Evolutionary conservation across 2,329 filamentous ascomycete genomes (phyloP), one percentile per base, ranked within the genome.

Genomic region (Sordariomycetes sp.): DNA sequence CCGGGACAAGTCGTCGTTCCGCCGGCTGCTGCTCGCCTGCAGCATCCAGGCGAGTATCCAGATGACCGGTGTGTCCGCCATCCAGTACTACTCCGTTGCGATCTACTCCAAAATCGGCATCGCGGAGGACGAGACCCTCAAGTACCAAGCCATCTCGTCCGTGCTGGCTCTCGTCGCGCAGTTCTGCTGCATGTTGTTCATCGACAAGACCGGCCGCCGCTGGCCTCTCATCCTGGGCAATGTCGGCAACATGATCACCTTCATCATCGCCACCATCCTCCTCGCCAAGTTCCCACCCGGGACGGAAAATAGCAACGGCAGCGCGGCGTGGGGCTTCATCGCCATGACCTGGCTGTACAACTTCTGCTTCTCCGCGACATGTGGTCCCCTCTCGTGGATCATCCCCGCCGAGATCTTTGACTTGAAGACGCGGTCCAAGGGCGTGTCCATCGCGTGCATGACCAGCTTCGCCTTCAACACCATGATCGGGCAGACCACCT

Each of bases 341-440:
- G 66, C 61, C 50, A 78, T 82, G 64, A 92, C 88, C 1, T 92
- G 88, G 88, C 68, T 89, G 1, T 92, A 89, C 77, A 91, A 92
- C 72, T 87, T 90, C 73, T 86, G 79, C 50, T 91, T 90, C 76
- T 86, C 79, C 3, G 79, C 79, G 37, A 87, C 86, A 2, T 88
- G 85, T 60, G 88, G 88, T 24, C 87, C 88, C 0, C 71, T 90
- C 1, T 71, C 69, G 0, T 79, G 71, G 79, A 80, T 81, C 63
- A 83, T 85, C 60, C 82, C 81, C 0, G 84, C 87, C 55, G 87
- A 90, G 67, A 86, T 90, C 48, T 91, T 91, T 71, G 88, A 91
- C 70, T 91, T 86, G 2, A 81, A 85, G 61, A 91, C 87, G 0
- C 80, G 88, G 46, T 78, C 83, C 57, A 89, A 89, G 73, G 88